Base-by-base conservation (phyloP, 306 rosid genomes). In the Vigna mungo region DNA sequence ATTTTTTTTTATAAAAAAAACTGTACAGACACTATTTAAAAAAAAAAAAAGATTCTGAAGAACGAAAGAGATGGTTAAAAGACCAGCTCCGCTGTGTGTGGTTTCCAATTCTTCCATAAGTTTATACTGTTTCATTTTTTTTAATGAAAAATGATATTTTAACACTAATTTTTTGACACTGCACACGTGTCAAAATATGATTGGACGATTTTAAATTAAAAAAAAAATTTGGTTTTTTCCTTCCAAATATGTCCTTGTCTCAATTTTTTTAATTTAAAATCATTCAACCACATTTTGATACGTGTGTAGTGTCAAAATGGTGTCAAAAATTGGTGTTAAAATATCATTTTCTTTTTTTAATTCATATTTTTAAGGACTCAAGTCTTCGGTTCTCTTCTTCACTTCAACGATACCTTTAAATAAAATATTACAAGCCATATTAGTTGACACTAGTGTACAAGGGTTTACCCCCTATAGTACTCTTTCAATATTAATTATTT, bases 61-160 rank as follows among this genome's bases (percentile, higher is more conserved):
- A 68, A 27, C 49, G 27, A 68, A 68, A 49, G 59, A 51, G 61
- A 51, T 5, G 44, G 54, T 53, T 27, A 68, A 69, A 69, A 30
- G 16, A 68, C 44, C 44, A 65, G 49, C 17, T 13, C 14, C 64
- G 1, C n/a, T 18, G 6, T 7, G 21, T 44, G 72, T 48, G 11
- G 37, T 70, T 51, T 70, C 74, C 30, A 51, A 70, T 48, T 70
- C 46, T 66, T 66, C 51, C 61, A 30, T n/a, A 30, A 49, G 34
- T 36, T 16, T 16, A 30, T 9, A 11, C 23, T 17, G 51, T 4
- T 71, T 71, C 36, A 12, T 6, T 34, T 70, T n/a, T n/a, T n/a
- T n/a, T n/a, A n/a, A n/a, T n/a, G n/a, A n/a, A n/a, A n/a, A n/a
- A n/a, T n/a, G n/a, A n/a, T n/a, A n/a, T n/a, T n/a, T n/a, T n/a